phyloP scores from a whole-genome alignment of 2,329 filamentous ascomycete genomes.

The Dactylellina cionopaga region DNA sequence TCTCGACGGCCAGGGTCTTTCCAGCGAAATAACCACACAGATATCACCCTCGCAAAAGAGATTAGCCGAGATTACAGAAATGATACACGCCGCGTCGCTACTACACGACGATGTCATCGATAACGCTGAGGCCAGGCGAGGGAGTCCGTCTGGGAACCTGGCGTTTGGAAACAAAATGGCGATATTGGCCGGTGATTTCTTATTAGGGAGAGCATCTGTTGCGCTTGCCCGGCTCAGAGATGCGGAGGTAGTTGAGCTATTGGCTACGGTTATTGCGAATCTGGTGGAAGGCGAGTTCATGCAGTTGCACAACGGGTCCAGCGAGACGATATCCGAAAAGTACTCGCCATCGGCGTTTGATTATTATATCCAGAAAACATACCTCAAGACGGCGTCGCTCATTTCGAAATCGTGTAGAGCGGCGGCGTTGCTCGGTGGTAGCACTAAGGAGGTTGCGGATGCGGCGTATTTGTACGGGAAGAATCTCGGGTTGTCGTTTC shows the following conservation, averaged over 20 bases:
- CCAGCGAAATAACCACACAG: constrained; percentile 60
- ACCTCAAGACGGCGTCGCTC: constrained; percentile 92
- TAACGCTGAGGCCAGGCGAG: constrained; percentile 83
- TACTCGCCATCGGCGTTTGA: constrained; percentile 80
- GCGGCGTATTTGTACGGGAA: constrained; percentile 91
- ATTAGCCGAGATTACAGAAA: constrained; percentile 93
- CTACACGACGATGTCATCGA: constrained; percentile 99
- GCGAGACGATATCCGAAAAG: constrained; percentile 32
- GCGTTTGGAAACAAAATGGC: constrained; percentile 99
- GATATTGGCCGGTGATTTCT: constrained; percentile 94
- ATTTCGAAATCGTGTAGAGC: constrained; percentile 97
- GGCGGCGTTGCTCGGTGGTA: constrained; percentile 83
- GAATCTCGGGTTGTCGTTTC: constrained; percentile 93
- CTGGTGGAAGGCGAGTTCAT: constrained; percentile 99
- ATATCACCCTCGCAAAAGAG: constrained; percentile 90
- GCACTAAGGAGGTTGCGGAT: constrained; percentile 81
- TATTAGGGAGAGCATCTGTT: constrained; percentile 91
- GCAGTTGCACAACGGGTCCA: constrained; percentile 85
- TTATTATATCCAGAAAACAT: constrained; percentile 98
- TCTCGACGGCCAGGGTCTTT: constrained; percentile 20
- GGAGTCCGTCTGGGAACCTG: constrained; percentile 86
- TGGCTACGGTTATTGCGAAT: constrained; percentile 97
- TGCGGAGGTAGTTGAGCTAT: constrained; percentile 90
- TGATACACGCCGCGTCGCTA: constrained; percentile 95
- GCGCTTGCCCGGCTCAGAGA: constrained; percentile 89